Base-by-base conservation (phyloP, 129 eudicot genomes). In the Cynara cardunculus region DNA sequence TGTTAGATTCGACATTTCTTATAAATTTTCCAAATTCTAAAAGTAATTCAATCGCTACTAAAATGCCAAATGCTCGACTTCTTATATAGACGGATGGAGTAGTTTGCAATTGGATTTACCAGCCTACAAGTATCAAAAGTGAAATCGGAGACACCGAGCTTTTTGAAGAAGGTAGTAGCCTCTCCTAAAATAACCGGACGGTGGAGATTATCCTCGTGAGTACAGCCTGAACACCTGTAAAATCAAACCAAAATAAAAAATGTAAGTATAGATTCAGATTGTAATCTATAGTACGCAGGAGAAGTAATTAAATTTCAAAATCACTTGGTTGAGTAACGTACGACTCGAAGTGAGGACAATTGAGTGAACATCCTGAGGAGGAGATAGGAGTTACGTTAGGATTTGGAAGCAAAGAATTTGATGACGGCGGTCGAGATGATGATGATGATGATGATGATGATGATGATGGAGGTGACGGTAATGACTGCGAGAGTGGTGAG, bases 221-320 rank as follows among this genome's bases (percentile, higher is more conserved):
- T 86, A 85, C 99, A 95, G 25, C 97, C 99, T 11, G 97, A 94
- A 77, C 97, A 94, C 78, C 98, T 90, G 85, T 80, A 76, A 73
- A 25, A 79, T 12, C 41, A 22, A 86, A 82, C 49, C 78, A 83
- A 53, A 69, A 76, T 56, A 59, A 44, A 11, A 72, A 30, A 9
- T 22, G n/a, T 16, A 41, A 25, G 4, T 27, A n/a, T 25, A 16
- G 44, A 68, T 64, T 64, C 69, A 22, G 18, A 64, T 24, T 64
- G 28, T 22, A 64, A 64, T 22, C 9, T 3, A 24, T 25, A 78
- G 0, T 4, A 68, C 6, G 49, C 7, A 41, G 22, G 74, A 44
- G 28, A 46, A 69, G 25, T 34, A 10, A 11, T 27, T 5, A 30
- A 75, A 64, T 7, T 16, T n/a, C 37, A 74, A 9, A 71, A 19